Evolutionary conservation across 345 rosid genomes (phyloP), one percentile per base, ranked within the genome.

Genomic region (Streptanthus diversifolius): DNA sequence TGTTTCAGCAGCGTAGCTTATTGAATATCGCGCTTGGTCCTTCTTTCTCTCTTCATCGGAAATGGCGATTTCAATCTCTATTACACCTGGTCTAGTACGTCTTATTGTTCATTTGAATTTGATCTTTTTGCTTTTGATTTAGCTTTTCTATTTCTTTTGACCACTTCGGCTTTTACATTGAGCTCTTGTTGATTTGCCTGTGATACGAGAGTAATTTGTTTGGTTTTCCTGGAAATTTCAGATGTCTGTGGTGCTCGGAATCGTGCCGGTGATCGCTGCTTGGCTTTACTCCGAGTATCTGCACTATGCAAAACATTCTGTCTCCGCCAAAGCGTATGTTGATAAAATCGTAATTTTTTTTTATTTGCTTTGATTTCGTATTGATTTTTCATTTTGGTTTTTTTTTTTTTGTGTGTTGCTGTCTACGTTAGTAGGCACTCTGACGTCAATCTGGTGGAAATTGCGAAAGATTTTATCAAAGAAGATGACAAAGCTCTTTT

Each of bases 271-370:
- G 29, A 54, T 91, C 41, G 73, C 62, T 1, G 91, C 92, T 10
- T 95, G 96, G 97, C 81, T 95, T 58, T 90, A 95, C 74, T 66
- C 97, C 0, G 99, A 95, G 82, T 83, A 83, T 76, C 78, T 95
- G 60, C 93, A 90, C 83, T 83, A 82, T 76, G 71, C 63, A 58
- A 95, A 83, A 64, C 84, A 76, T 2, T 76, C 79, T 1, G 48
- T 73, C 62, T 79, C 80, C 1, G 40, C 82, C 49, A 93, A 89
- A 88, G 86, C 82, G 98, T 93, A 71, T 78, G 17, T 47, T 18
- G 32, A 13, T 54, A 24, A 17, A 37, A 3, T 32, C 19, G 0
- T 71, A 5, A 36, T 44, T 41, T 5, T 7, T 7, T 1, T 45
- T 11, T 22, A n/a, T 22, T 22, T 0, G 7, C 8, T 62, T 63